Evolutionary conservation across 2,329 filamentous ascomycete genomes (phyloP).

Genomic region (Fusarium cicatricum): DNA sequence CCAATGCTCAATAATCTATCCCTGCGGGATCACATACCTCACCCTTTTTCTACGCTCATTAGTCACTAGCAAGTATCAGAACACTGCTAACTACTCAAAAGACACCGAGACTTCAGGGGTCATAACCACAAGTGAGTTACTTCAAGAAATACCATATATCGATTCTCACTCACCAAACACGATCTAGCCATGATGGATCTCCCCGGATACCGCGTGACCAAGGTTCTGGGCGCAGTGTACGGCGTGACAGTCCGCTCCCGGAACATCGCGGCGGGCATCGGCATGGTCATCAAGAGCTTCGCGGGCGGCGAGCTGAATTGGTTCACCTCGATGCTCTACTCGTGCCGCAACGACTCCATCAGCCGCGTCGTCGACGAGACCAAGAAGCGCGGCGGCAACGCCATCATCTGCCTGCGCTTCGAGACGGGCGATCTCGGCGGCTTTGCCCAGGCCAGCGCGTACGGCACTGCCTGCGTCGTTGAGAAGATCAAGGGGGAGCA

Average conservation of each 20-base stretch:
- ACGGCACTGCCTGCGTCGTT: conserved; percentile 65
- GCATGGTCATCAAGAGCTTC: conserved; percentile 64
- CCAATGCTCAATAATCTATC: neutral
- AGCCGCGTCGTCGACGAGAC: conserved; percentile 63
- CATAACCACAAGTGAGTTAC: conserved; percentile 59
- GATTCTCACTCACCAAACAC: neutral
- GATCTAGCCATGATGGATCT: conserved; percentile 65
- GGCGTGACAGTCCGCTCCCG: conserved; percentile 65
- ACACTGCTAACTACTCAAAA: conserved; percentile 8
- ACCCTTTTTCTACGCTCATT: neutral
- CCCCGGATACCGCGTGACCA: conserved; percentile 66
- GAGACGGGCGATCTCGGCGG: conserved; percentile 63
- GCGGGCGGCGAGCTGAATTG: conserved; percentile 67
- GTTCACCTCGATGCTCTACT: conserved; percentile 68
- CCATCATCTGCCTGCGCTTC: conserved; percentile 66
- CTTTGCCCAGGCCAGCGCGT: conserved; percentile 67
- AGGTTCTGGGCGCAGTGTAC: conserved; percentile 66
- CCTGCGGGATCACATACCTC: neutral
- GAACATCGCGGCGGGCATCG: conserved; percentile 64
- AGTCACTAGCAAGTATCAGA: neutral
- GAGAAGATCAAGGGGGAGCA: conserved; percentile 59
- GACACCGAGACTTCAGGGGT: conserved; percentile 68
- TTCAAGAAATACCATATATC: neutral
- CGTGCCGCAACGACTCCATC: conserved; percentile 66
- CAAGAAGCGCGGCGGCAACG: conserved; percentile 66